Evolutionary conservation across 441 rosid species (phyloP), one percentile per base, ranked within the genome.

Genomic region (Adansonia grandidieri): DNA sequence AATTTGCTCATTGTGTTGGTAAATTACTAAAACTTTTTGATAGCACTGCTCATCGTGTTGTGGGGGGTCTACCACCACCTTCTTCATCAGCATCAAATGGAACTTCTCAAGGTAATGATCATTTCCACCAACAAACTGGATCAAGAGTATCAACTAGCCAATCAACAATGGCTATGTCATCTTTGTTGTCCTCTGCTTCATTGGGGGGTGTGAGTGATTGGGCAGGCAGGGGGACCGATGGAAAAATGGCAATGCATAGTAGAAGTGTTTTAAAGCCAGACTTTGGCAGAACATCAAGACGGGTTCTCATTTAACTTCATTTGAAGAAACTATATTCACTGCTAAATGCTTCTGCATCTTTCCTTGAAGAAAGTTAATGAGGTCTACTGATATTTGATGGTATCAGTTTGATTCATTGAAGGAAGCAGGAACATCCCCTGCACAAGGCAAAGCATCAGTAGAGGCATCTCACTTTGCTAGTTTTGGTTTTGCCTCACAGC

Each of bases 201-300:
- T 86, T 88, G 92, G 98, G 94, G 81, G 93, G 94, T 73, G 75
- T 84, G 76, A 91, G 85, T 82, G 96, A 86, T 48, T 89, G 93
- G 92, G 69, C 86, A 20, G 91, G 86, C 42, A 89, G 91, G 92
- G 69, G 85, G 24, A 83, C 88, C 70, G 93, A 87, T 77, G 92
- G 85, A 63, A 89, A 78, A 80, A 91, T 85, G 95, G 87, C 84
- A 47, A 82, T 88, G 85, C 91, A 90, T 73, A 86, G 84, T 75
- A 90, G 99, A 88, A 96, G 99, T 85, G 98, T 88, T 70, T 94
- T 98, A 50, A 98, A 96, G 85, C 99, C 99, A 57, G 89, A 96
- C 86, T 87, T 96, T 68, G 94, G 98, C 80, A 88, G 97, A 84
- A 93, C 86, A 73, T 96, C 99, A 10, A 89, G 90, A 87, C 97